A percentile compares a stretch with the other conserved stretches of the same genome.
These are phyloP conservation scores for Parietaria judaica DNA, from an alignment of 306 rosid genomes.

Conservation along the genomic window DNA sequence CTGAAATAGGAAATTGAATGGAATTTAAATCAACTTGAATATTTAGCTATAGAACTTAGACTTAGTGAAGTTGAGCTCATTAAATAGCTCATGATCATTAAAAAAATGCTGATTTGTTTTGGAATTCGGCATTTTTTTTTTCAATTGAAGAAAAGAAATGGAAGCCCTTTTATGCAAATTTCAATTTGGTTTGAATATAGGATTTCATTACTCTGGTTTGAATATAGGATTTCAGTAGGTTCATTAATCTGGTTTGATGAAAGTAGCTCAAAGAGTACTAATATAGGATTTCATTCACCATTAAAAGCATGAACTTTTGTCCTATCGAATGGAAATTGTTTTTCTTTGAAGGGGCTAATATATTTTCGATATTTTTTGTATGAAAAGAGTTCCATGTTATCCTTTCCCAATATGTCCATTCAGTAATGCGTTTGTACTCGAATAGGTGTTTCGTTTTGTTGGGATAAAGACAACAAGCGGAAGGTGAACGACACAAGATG, in stretches of 20 bases:
- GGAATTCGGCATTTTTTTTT: not conserved
- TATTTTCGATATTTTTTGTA: not conserved
- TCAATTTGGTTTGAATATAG: too few relatives aligned
- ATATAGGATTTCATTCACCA: not conserved
- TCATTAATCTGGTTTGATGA: too few relatives aligned
- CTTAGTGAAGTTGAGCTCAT: too few relatives aligned
- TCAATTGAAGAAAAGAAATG: not conserved
- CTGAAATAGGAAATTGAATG: not conserved
- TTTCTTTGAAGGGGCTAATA: not conserved
- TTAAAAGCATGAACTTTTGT: not conserved
- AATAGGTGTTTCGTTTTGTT: conserved; percentile 10
- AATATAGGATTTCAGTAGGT: too few relatives aligned
- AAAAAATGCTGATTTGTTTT: not conserved
- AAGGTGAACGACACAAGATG: conserved; percentile 46
- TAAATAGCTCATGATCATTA: too few relatives aligned
- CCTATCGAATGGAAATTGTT: too few relatives aligned
- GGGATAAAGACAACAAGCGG: conserved; percentile 25
- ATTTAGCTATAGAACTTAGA: too few relatives aligned
- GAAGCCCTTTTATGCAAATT: not conserved
- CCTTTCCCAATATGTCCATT: not conserved
- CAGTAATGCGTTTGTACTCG: not conserved
- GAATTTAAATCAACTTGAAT: too few relatives aligned
- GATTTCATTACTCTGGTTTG: too few relatives aligned
- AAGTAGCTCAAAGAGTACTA: too few relatives aligned
- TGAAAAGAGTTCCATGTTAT: conserved; percentile 2